Evolutionary conservation across 176 grass and related monocot genomes (phyloP).

Genomic region (Oryza glaberrima): DNA sequence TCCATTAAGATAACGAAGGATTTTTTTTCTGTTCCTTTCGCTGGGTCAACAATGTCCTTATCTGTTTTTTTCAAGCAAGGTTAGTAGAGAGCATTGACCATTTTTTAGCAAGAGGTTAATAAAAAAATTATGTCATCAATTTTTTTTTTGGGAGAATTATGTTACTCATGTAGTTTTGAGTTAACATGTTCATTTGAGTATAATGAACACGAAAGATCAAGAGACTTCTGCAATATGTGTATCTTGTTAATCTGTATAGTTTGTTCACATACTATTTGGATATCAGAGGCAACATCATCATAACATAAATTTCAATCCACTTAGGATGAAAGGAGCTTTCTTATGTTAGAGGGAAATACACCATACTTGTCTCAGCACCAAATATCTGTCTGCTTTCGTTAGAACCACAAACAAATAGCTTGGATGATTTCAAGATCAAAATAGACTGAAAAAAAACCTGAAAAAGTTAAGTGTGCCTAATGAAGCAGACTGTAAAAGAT

Average conservation of each 20-base stretch:
- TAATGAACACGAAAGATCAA: background rate
- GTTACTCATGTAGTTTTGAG: background rate
- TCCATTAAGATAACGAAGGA: slow-evolving; percentile 7
- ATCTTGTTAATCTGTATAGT: slow-evolving; percentile 7
- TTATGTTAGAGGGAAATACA: background rate
- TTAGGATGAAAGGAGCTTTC: background rate
- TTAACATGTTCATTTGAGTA: slow-evolving; percentile 1
- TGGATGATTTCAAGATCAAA: background rate
- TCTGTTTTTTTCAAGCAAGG: slow-evolving; percentile 12
- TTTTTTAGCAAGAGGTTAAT: slow-evolving; percentile 25
- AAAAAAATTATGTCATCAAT: background rate
- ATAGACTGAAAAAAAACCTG: background rate
- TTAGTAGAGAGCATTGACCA: slow-evolving; percentile 14
- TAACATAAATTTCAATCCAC: background rate
- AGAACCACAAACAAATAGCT: background rate
- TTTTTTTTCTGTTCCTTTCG: slow-evolving; percentile 1
- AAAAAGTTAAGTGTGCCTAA: background rate
- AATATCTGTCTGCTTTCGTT: background rate
- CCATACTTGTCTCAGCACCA: background rate
- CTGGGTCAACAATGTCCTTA: background rate
- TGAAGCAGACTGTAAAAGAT: background rate
- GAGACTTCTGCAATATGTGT: background rate
- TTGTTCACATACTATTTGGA: background rate
- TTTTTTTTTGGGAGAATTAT: background rate
- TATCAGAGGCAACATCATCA: background rate